phyloP scores from a whole-genome alignment of 306 rosid species.

The Acmispon strigosus region DNA sequence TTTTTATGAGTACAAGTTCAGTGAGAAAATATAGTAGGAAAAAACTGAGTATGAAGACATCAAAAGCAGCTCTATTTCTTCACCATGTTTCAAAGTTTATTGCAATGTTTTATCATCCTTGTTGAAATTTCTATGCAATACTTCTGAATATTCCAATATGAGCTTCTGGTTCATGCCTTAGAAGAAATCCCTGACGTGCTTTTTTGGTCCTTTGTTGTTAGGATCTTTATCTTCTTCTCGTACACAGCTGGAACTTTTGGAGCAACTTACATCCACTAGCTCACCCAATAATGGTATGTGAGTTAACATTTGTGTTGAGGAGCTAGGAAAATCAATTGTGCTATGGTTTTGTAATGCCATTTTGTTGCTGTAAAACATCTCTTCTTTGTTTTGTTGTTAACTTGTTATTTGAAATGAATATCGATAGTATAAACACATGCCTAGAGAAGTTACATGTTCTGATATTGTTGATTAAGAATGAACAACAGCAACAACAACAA shows the following conservation, averaged over 20 bases:
- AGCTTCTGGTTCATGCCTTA: background rate
- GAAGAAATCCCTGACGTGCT: background rate
- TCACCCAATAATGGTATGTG: constrained; percentile 51
- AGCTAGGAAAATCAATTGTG: background rate
- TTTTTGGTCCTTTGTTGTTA: constrained; percentile 17
- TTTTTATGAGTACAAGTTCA: background rate
- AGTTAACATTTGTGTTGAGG: background rate
- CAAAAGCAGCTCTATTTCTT: background rate
- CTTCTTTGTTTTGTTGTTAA: constrained; percentile 8
- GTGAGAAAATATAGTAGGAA: background rate
- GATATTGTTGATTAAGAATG: background rate
- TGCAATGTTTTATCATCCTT: background rate
- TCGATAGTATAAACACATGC: background rate
- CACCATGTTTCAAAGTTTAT: background rate
- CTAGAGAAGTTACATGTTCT: background rate
- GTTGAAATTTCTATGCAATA: background rate
- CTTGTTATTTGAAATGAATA: background rate
- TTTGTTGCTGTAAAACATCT: background rate
- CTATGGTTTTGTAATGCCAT: constrained; percentile 1
- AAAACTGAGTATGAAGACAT: background rate
- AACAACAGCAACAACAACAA: too few relatives aligned
- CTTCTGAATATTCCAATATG: background rate
- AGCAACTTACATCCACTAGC: constrained; percentile 75
- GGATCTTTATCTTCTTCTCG: constrained; percentile 74
- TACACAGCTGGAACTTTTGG: constrained; percentile 81